Conservation (phyloP, 106 monocot species). For the Narthecium ossifragum region DNA sequence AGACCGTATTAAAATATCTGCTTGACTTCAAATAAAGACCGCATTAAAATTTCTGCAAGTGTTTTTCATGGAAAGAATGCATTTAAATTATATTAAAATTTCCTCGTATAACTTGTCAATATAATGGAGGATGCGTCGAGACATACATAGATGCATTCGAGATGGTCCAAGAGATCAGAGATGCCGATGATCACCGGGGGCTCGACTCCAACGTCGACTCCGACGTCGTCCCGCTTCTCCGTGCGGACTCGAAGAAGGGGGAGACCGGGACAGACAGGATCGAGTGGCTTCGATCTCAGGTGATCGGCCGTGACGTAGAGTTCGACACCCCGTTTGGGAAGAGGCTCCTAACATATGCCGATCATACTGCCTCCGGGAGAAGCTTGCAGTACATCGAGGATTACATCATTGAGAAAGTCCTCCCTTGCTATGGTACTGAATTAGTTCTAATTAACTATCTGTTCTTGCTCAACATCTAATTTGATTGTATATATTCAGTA, state of each 20-base stretch:
- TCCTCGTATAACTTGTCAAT: background rate
- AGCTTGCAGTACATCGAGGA: slow-evolving; percentile 33
- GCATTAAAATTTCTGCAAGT: no score
- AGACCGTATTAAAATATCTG: no score
- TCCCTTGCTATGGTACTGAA: slow-evolving; percentile 40
- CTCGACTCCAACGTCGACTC: background rate
- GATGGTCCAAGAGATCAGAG: background rate
- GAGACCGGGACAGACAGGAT: slow-evolving; percentile 1
- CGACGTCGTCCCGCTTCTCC: background rate
- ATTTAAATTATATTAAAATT: background rate
- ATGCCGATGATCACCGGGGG: background rate
- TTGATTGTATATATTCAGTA: no score
- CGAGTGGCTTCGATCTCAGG: slow-evolving; percentile 28
- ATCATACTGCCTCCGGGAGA: slow-evolving; percentile 43
- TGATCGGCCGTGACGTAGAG: slow-evolving; percentile 27
- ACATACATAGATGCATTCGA: background rate
- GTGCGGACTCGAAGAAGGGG: background rate
- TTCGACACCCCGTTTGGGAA: slow-evolving; percentile 35
- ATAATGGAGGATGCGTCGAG: background rate
- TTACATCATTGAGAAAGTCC: slow-evolving; percentile 31
- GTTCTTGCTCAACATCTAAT: background rate
- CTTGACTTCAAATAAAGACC: no score
- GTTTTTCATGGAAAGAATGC: no score
- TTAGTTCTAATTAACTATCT: background rate
- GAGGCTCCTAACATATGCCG: slow-evolving; percentile 31